Base-by-base conservation (phyloP, 208 protist species). In the Leishmania mexicana region DNA sequence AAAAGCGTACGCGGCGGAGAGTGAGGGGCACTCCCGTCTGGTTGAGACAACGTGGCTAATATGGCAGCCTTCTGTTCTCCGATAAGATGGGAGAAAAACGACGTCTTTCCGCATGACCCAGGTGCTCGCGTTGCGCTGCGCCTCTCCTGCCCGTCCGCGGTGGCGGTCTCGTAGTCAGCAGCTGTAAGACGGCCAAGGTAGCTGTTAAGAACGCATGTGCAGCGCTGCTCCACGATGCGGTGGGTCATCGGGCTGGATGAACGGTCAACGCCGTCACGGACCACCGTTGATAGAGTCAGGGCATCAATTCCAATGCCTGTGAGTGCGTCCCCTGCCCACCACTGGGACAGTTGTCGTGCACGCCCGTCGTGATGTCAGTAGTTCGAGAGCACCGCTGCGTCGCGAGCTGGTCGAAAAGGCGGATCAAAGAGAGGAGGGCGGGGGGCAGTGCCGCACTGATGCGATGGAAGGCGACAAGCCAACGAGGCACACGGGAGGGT, bases 261-360 rank as follows among this genome's bases (percentile, higher is more conserved):
- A n/a, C 93, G 97, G 73, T 99, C 99, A 81, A 98, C 91, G 67
- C 96, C 96, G 80, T 97, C 94, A 79, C 99, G 99, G 38, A 93
- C 95, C 71, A 99, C 99, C 17, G 76, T 87, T 58, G 98, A 90
- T 53, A 94, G 81, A 13, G 99, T 86, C 28, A 98, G 98, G 28
- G 99, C 98, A 85, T 99, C 99, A 81, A 99, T 99, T 83, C 99
- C 99, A 17, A 99, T 98, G 72, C 99, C 94, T 47, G 95, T 86
- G 3, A 99, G 87, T 15, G 99, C 98, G 67, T n/a, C 96, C 89
- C 91, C 99, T 99, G 42, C 91, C 98, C 3, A 85, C 89, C n/a
- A 98, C 83, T 19, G 58, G 8, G 58, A 11, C 24, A 13, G 28
- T 6, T 79, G 76, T 97, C 92, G 68, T 98, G 93, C 19, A 98